phyloP scores from a whole-genome alignment of 2,329 filamentous ascomycete species.

The Piedraia hortae region DNA sequence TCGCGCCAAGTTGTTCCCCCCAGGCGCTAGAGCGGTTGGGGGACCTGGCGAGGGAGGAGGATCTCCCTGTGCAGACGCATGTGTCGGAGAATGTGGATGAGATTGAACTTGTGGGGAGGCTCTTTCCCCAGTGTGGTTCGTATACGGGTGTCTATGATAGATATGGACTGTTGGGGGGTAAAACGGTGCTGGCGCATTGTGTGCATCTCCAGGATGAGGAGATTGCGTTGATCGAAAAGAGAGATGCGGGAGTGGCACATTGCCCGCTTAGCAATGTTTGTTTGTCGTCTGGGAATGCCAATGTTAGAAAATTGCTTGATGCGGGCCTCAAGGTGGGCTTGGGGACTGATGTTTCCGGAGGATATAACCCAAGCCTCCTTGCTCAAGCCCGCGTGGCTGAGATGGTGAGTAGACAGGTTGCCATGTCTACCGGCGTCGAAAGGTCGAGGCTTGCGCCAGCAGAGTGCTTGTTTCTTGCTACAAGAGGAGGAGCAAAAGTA shows the following conservation, averaged over 20 bases:
- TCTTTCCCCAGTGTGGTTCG: conserved; percentile 35
- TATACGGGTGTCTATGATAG: conserved; percentile 64
- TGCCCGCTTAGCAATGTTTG: conserved; percentile 71
- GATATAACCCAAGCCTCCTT: conserved; percentile 56
- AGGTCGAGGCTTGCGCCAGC: conserved; percentile 39
- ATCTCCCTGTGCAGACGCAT: conserved; percentile 61
- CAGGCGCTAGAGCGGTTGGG: conserved; percentile 36
- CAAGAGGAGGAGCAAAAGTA: conserved; percentile 59
- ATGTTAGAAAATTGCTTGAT: conserved; percentile 46
- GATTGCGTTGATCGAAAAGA: conserved; percentile 30
- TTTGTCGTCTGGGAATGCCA: conserved; percentile 51
- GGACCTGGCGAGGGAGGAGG: conserved; percentile 30
- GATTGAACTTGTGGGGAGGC: conserved; percentile 35
- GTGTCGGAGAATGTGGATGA: conserved; percentile 61
- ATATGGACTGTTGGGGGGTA: conserved; percentile 36
- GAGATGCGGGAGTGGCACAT: conserved; percentile 45
- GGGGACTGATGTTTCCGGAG: conserved; percentile 75
- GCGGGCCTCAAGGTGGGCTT: conserved; percentile 54
- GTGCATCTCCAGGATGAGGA: conserved; percentile 48
- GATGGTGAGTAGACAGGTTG: conserved; percentile 46
- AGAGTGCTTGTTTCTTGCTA: conserved; percentile 67
- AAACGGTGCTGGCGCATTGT: conserved; percentile 65
- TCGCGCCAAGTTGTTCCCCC: conserved; percentile 27
- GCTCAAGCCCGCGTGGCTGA: conserved; percentile 60
- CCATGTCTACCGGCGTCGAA: conserved; percentile 22